Percentiles rank a stretch among this genome's conserved stretches.
Conservation (phyloP, 768 basidiomycete genomes). For the Naganishia antarctica region DNA sequence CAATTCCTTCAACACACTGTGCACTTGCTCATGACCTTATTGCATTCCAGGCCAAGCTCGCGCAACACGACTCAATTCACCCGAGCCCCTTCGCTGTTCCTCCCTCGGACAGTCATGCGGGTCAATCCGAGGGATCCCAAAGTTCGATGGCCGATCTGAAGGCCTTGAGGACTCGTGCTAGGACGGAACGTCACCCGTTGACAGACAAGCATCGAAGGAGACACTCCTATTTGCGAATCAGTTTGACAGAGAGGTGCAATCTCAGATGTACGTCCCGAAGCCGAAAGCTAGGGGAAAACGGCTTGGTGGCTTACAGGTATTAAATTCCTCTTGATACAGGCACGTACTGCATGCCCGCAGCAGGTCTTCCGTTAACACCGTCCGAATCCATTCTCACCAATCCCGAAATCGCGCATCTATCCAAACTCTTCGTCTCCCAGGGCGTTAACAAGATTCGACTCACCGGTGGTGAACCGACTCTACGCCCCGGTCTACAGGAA, state of each 20-base stretch:
- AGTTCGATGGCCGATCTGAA: not conserved
- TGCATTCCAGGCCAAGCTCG: slow-evolving; percentile 20
- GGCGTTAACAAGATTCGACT: slow-evolving; percentile 83
- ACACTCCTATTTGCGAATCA: slow-evolving; percentile 85
- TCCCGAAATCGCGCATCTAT: slow-evolving; percentile 68
- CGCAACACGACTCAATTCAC: slow-evolving; percentile 22
- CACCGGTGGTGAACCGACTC: slow-evolving; percentile 82
- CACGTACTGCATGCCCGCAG: slow-evolving; percentile 85
- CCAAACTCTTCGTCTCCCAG: slow-evolving; percentile 68
- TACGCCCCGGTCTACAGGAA: slow-evolving; percentile 67
- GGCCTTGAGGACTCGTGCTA: not conserved
- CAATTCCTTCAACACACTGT: not conserved
- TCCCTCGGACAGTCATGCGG: not conserved
- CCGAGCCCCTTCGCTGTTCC: slow-evolving; percentile 20
- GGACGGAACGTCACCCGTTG: slow-evolving; percentile 42
- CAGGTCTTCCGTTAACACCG: slow-evolving; percentile 72
- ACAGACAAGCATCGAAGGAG: slow-evolving; percentile 64
- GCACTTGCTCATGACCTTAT: not conserved
- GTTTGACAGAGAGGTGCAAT: slow-evolving; percentile 80
- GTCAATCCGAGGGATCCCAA: not conserved
- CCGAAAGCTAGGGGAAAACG: too few species aligned
- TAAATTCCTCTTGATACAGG: slow-evolving; percentile 52
- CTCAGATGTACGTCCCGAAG: slow-evolving; percentile 67
- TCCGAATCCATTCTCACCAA: slow-evolving; percentile 65
- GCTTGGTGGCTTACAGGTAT: too few species aligned